These are phyloP conservation scores for Scleroderma bovista DNA, from an alignment of 768 basidiomycete species.

Conservation along the genomic window DNA sequence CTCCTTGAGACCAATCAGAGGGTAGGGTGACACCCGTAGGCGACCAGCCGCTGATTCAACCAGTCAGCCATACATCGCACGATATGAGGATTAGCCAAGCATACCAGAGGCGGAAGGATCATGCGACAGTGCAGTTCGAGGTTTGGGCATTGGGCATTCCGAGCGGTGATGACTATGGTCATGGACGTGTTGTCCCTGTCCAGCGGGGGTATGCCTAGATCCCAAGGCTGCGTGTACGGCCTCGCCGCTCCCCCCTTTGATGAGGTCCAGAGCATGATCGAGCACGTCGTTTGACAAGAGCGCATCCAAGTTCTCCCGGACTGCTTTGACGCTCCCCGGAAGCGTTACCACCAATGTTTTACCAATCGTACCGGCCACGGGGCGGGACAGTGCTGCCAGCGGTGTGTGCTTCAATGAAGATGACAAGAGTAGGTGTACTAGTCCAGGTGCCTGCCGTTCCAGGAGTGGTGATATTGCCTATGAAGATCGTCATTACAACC, in stretches of 20 bases:
- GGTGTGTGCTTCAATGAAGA: slow-evolving; percentile 70
- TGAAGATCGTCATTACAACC: background rate
- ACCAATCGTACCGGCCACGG: slow-evolving; percentile 68
- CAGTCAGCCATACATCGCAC: background rate
- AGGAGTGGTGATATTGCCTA: slow-evolving; percentile 62
- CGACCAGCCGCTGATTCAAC: slow-evolving; percentile 53
- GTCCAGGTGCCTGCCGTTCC: slow-evolving; percentile 60
- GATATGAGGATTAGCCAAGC: slow-evolving; percentile 13
- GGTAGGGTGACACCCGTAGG: slow-evolving; percentile 73
- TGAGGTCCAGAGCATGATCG: slow-evolving; percentile 67
- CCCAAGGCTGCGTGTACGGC: slow-evolving; percentile 50
- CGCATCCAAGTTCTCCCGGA: slow-evolving; percentile 67
- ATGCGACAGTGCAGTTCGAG: slow-evolving; percentile 57
- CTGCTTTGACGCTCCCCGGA: slow-evolving; percentile 83
- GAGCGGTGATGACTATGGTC: slow-evolving; percentile 36
- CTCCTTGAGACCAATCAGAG: slow-evolving; percentile 57
- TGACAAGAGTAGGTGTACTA: slow-evolving; percentile 69
- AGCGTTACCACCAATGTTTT: slow-evolving; percentile 71
- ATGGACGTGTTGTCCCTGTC: slow-evolving; percentile 17
- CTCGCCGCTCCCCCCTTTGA: slow-evolving; percentile 61
- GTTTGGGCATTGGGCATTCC: slow-evolving; percentile 43
- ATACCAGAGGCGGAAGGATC: slow-evolving; percentile 65
- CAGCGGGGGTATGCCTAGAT: slow-evolving; percentile 20
- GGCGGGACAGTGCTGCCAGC: slow-evolving; percentile 76
- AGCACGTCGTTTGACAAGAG: slow-evolving; percentile 55